Percentiles rank a stretch among this genome's conserved stretches.
These are phyloP conservation scores for Xylariales sp. DNA, from an alignment of 2,329 filamentous ascomycete genomes.

Conservation along the genomic window DNA sequence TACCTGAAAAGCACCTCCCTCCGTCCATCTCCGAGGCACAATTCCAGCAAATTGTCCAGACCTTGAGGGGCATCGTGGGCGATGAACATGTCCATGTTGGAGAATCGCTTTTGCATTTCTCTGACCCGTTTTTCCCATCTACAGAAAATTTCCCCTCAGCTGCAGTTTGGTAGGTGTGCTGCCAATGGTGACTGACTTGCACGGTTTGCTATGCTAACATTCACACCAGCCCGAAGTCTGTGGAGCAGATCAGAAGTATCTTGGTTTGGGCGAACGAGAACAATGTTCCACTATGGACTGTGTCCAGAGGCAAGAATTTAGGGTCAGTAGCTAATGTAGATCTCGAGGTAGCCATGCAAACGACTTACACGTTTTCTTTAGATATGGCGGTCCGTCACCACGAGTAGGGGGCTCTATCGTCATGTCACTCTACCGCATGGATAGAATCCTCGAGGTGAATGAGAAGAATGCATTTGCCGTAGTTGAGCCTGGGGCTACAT, in stretches of 20 bases:
- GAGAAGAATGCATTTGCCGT: slow-evolving; percentile 39
- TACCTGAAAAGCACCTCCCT: not conserved
- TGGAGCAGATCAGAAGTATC: not conserved
- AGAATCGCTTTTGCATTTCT: not conserved
- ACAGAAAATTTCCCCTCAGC: not conserved
- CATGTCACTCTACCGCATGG: slow-evolving; percentile 40
- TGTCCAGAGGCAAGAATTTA: slow-evolving; percentile 33
- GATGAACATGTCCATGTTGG: not conserved
- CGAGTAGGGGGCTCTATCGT: slow-evolving; percentile 39
- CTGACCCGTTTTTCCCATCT: not conserved
- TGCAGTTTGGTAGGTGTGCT: not conserved
- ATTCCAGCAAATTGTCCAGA: not conserved
- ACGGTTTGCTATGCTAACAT: too few species aligned
- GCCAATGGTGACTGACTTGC: too few species aligned
- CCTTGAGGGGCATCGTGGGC: not conserved
- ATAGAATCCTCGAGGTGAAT: slow-evolving; percentile 39
- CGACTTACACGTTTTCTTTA: too few species aligned
- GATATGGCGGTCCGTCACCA: slow-evolving; percentile 46
- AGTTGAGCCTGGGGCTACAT: slow-evolving; percentile 43
- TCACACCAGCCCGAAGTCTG: not conserved
- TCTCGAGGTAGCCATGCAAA: too few species aligned
- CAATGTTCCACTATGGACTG: slow-evolving; percentile 25
- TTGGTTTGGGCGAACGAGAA: slow-evolving; percentile 11
- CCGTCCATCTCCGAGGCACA: not conserved
- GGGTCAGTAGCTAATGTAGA: too few species aligned